Evolutionary conservation across 257 asterid genomes (phyloP).

Genomic region (Solanum tacnaense): DNA sequence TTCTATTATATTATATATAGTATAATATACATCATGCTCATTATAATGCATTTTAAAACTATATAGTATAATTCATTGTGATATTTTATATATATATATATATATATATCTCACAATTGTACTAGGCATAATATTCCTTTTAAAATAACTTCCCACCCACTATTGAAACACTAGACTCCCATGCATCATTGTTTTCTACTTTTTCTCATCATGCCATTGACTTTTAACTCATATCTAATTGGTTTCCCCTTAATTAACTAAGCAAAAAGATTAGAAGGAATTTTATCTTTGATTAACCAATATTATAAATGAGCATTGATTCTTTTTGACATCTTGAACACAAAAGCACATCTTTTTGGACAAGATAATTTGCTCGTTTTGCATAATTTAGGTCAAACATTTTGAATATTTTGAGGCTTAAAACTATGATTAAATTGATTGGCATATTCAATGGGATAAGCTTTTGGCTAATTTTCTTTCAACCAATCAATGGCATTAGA

Average conservation of each 20-base stretch:
- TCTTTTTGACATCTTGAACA: not conserved
- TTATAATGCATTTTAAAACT: not conserved
- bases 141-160: not conserved
- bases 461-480: not conserved
- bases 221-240: not conserved
- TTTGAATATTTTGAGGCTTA: not conserved
- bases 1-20: not conserved
- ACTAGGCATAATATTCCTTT: not conserved
- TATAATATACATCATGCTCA: not conserved
- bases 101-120: not conserved
- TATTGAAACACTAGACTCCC: not conserved
- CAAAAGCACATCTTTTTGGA: not conserved
- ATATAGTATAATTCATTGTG: not conserved
- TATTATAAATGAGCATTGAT: not conserved
- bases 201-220: not conserved
- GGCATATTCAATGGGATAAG: not conserved
- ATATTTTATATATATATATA: not conserved
- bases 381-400: not conserved
- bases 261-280: not conserved
- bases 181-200: not conserved
- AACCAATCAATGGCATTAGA: not conserved
- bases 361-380: not conserved
- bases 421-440: not conserved
- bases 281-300: not conserved
- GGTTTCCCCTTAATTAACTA: not conserved